These are phyloP conservation scores for Lignosus rhinocerotis DNA, from an alignment of 1,284 basidiomycete species.

Conservation along the genomic window DNA sequence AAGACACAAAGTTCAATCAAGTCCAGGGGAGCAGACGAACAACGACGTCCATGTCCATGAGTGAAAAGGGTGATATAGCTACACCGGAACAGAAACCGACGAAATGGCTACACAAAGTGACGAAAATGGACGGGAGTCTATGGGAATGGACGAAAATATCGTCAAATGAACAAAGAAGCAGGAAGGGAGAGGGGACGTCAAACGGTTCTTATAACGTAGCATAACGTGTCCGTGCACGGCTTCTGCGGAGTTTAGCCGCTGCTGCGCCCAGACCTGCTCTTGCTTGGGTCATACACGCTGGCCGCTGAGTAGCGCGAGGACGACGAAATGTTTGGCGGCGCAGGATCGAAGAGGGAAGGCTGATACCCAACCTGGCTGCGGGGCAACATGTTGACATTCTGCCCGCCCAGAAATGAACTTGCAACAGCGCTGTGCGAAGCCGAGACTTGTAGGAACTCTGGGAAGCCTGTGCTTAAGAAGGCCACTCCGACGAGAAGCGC, in stretches of 20 bases:
- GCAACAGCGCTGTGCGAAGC: slow-evolving; percentile 16
- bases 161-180: neutral
- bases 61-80: slow-evolving; percentile 11
- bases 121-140: neutral
- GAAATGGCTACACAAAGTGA: neutral
- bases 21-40: neutral
- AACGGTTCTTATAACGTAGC: neutral
- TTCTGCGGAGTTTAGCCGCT: slow-evolving; percentile 13
- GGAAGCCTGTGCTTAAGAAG: slow-evolving; percentile 52
- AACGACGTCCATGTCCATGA: slow-evolving; percentile 5
- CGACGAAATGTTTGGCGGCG: slow-evolving; percentile 27
- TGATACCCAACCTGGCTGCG: slow-evolving; percentile 14
- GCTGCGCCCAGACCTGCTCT: slow-evolving; percentile 13
- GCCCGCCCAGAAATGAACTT: slow-evolving; percentile 5
- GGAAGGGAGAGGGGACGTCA: neutral
- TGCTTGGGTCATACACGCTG: slow-evolving; percentile 7
- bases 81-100: slow-evolving; percentile 7
- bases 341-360: slow-evolving; percentile 22
- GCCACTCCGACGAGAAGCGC: slow-evolving; percentile 60
- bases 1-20: slow-evolving; percentile 7
- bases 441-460: slow-evolving; percentile 44
- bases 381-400: slow-evolving; percentile 7
- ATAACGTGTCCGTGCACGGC: neutral
- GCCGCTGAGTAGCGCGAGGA: slow-evolving; percentile 24
- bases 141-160: neutral